phyloP scores from a whole-genome alignment of 1,284 basidiomycete species.

The Ustilago sp. region DNA sequence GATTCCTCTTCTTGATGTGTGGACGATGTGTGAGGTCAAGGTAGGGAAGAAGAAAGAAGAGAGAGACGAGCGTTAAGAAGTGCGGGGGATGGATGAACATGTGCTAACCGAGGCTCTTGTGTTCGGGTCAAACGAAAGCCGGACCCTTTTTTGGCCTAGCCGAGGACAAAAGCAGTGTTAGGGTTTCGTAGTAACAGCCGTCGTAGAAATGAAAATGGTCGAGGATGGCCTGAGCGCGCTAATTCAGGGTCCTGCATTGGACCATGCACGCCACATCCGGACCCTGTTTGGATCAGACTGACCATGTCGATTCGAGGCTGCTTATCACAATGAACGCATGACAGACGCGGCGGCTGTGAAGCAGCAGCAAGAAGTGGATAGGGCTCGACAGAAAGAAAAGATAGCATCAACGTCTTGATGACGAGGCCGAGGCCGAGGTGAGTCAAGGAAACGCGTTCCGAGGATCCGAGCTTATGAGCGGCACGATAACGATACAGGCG shows the following conservation, averaged over 20 bases:
- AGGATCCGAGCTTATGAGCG: conserved; percentile 22
- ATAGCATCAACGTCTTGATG: not conserved
- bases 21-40: not conserved
- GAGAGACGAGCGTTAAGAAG: not conserved
- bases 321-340: not conserved
- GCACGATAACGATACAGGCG: not conserved
- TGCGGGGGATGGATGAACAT: conserved; percentile 6
- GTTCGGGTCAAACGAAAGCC: conserved; percentile 1
- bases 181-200: not conserved
- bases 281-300: not conserved
- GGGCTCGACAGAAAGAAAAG: not conserved
- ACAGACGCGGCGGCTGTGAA: not conserved
- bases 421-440: conserved; percentile 16
- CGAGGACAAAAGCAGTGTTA: not conserved
- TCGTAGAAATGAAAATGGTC: not conserved
- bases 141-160: not conserved
- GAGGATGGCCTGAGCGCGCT: conserved; percentile 11
- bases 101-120: not conserved
- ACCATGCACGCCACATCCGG: not conserved
- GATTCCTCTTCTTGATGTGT: not conserved
- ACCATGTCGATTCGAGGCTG: not conserved
- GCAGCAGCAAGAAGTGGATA: too few relatives aligned
- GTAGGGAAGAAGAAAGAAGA: conserved; percentile 4
- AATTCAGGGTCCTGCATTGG: conserved; percentile 18
- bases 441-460: conserved; percentile 30